Base-by-base conservation (phyloP, 805 yeast genomes). In the Tanozyma kutaoensis region DNA sequence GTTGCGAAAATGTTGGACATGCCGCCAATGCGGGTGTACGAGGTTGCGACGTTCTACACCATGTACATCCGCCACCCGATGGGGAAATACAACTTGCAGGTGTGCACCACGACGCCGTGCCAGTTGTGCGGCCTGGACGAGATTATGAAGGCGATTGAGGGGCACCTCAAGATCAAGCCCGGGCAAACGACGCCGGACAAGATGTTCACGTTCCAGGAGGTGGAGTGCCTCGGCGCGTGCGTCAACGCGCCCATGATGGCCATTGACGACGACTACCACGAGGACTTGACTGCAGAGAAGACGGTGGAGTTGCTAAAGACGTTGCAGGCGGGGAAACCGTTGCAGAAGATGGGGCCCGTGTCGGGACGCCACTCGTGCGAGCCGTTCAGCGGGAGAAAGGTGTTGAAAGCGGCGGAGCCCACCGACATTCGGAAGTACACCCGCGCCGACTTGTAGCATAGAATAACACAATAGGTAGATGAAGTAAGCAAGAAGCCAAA, bases 11-110 rank as follows among this genome's bases (percentile, higher is more conserved):
- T 76, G 45, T 64, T 80, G 43, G 88, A 79, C 43, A 77, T 82
- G 75, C 94, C 94, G 17, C 93, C 93, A 33, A 81, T 81, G 94
- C 71, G 94, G 57, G 94, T 81, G 17, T 81, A 81, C 52, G 93
- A 81, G 52, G 94, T 81, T 37, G 94, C 94, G 18, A 78, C 93
- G 23, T 81, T 81, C 59, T 81, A 81, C 58, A 81, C 94, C 40
- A 82, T 81, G 94, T 81, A 75, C 61, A 78, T 78, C 58, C 71
- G 91, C 51, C 63, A 68, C 37, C 93, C 93, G 26, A 73, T 82
- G 69, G 93, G 93, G 33, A 79, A 80, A 47, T 78, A 69, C 50
- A 79, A 78, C 48, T 56, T 81, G 29, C 93, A 81, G 51, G 76
- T 82, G 22, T 81, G 94, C 57, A 82, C 94, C 31, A 81, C 93